Conservation (phyloP, 495 filamentous ascomycete genomes). For the Penicillium fimorum region DNA sequence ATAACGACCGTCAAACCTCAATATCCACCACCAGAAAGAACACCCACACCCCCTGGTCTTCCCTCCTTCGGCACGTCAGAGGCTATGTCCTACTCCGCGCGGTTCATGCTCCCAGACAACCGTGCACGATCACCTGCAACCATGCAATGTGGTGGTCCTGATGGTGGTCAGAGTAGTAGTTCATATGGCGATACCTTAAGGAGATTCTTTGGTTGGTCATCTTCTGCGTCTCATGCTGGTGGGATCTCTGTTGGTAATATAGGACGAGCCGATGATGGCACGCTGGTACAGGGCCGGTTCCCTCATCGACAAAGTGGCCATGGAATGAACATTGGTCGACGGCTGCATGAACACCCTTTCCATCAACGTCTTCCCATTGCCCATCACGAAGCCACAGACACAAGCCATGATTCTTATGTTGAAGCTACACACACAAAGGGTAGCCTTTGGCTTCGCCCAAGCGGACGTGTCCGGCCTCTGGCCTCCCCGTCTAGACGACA, state of each 20-base stretch:
- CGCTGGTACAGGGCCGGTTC: conserved; percentile 39
- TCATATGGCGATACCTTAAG: conserved; percentile 30
- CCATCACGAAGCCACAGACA: conserved; percentile 6
- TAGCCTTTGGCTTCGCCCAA: not conserved
- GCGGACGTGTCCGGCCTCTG: not conserved
- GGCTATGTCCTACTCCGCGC: conserved; percentile 37
- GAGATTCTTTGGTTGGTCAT: conserved; percentile 28
- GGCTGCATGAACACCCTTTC: conserved; percentile 39
- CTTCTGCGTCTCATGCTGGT: conserved; percentile 10
- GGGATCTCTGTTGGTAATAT: conserved; percentile 17
- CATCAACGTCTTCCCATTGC: conserved; percentile 28
- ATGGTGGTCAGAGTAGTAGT: conserved; percentile 2
- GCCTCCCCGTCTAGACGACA: not conserved
- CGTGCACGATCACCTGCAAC: not conserved
- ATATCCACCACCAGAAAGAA: conserved; percentile 41
- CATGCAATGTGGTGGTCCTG: not conserved
- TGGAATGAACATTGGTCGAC: conserved; percentile 27
- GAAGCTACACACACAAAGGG: conserved; percentile 3
- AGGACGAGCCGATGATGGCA: conserved; percentile 39
- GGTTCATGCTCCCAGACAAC: conserved; percentile 18
- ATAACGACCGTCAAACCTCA: conserved; percentile 32
- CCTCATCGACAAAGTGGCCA: conserved; percentile 41
- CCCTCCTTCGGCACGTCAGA: conserved; percentile 48
- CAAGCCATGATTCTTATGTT: not conserved
- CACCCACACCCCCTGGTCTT: conserved; percentile 47